Conservation (phyloP, 1,284 basidiomycete species). For the Marasmius fiardii region DNA sequence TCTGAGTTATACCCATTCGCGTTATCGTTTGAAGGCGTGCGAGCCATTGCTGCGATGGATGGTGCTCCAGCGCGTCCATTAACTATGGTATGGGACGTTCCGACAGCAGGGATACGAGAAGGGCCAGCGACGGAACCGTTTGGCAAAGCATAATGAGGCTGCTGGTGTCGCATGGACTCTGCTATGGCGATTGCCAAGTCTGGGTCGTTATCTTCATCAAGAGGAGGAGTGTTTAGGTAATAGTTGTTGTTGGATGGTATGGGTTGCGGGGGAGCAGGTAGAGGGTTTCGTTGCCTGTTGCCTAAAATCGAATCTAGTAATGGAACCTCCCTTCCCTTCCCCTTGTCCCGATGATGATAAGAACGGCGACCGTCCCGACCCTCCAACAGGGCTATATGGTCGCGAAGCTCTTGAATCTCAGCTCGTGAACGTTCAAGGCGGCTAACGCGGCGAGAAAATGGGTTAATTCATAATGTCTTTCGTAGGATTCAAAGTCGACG, state of each 20-base stretch:
- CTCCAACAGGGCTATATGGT: neutral
- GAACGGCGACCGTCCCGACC: neutral
- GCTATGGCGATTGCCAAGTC: neutral
- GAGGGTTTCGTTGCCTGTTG: neutral
- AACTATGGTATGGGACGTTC: neutral
- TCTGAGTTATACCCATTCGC: neutral
- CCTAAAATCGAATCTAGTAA: neutral
- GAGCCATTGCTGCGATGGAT: neutral
- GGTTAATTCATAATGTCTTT: neutral
- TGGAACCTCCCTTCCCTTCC: neutral
- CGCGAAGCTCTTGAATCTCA: neutral
- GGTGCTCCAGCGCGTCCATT: neutral
- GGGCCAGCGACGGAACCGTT: neutral
- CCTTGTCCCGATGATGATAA: neutral
- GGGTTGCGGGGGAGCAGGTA: neutral
- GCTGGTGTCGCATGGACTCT: neutral
- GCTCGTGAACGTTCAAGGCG: neutral
- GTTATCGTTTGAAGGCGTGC: neutral
- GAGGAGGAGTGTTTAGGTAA: neutral
- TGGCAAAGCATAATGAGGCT: neutral
- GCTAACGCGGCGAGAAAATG: neutral
- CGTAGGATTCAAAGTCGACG: neutral
- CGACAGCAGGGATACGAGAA: neutral
- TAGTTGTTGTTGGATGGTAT: neutral
- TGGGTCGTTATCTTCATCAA: neutral